These are phyloP conservation scores for Nannochloris sp. DNA, from an alignment of 139 green algal species.

Conservation along the genomic window DNA sequence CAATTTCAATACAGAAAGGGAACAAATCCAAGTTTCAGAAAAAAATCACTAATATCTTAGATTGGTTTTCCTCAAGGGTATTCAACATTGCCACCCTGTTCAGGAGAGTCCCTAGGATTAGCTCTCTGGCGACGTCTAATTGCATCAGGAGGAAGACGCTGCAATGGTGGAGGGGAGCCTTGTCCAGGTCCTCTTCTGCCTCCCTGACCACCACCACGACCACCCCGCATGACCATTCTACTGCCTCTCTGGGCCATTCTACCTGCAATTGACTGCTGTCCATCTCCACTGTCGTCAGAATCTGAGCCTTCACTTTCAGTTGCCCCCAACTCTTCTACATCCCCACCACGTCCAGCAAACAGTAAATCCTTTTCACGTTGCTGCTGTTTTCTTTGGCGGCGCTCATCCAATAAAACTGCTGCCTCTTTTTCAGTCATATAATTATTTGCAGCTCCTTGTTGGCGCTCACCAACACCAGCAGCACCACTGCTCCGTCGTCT, in stretches of 20 bases:
- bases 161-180: neutral
- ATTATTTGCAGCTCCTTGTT: neutral
- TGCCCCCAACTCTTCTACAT: conserved; percentile 10
- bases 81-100: conserved; percentile 11
- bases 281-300: neutral
- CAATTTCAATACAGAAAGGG: no score
- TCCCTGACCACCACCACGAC: neutral
- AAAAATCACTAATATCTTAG: no score
- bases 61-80: no score
- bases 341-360: conserved; percentile 1
- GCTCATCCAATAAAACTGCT: neutral
- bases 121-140: conserved; percentile 6
- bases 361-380: conserved; percentile 12
- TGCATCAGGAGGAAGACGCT: conserved; percentile 3
- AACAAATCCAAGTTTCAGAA: no score
- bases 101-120: conserved; percentile 21
- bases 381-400: neutral
- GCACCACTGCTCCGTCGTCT: neutral
- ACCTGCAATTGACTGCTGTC: neutral
- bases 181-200: neutral
- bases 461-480: neutral
- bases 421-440: neutral
- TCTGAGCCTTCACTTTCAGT: neutral
- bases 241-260: neutral
- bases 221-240: neutral